Conservation (phyloP, 1,139 yeast genomes). For the Protomyces gravidus region DNA sequence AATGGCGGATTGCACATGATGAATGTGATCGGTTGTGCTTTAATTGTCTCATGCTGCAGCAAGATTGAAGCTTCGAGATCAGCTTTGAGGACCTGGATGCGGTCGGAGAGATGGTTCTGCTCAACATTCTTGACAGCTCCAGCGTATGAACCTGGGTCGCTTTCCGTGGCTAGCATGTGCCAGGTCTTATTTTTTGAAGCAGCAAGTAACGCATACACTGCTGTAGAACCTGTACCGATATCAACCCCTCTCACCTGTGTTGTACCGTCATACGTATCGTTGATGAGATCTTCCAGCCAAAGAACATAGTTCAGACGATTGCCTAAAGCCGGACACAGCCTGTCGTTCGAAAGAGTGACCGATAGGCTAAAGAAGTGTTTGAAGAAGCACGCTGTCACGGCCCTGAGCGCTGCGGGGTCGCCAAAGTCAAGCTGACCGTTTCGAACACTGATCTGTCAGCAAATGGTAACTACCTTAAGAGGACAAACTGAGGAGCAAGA, state of each 20-base stretch:
- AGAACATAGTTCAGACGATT: conserved; percentile 35
- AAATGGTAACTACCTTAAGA: too few species aligned
- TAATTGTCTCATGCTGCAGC: conserved; percentile 2
- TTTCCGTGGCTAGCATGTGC: conserved; percentile 36
- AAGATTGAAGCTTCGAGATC: not conserved
- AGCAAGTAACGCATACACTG: conserved; percentile 35
- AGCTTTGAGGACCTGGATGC: conserved; percentile 28
- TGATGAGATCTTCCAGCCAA: conserved; percentile 35
- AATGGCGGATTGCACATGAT: conserved; percentile 49
- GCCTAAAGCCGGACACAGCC: conserved; percentile 36
- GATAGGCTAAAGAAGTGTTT: conserved; percentile 31
- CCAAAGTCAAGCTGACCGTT: conserved; percentile 31
- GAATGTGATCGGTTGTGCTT: not conserved
- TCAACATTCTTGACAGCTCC: conserved; percentile 32
- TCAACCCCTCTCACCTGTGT: conserved; percentile 31
- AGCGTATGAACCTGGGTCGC: conserved; percentile 32
- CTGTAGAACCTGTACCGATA: conserved; percentile 36
- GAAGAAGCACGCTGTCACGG: conserved; percentile 32
- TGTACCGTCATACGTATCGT: conserved; percentile 6
- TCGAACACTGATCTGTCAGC: conserved; percentile 3
- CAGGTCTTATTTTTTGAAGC: conserved; percentile 31
- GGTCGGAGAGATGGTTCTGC: conserved; percentile 30
- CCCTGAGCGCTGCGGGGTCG: conserved; percentile 33
- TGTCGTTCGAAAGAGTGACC: conserved; percentile 30
- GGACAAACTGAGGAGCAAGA: not conserved